Base-by-base conservation (phyloP, 2,329 filamentous ascomycete genomes). In the Aureobasidium sp. region DNA sequence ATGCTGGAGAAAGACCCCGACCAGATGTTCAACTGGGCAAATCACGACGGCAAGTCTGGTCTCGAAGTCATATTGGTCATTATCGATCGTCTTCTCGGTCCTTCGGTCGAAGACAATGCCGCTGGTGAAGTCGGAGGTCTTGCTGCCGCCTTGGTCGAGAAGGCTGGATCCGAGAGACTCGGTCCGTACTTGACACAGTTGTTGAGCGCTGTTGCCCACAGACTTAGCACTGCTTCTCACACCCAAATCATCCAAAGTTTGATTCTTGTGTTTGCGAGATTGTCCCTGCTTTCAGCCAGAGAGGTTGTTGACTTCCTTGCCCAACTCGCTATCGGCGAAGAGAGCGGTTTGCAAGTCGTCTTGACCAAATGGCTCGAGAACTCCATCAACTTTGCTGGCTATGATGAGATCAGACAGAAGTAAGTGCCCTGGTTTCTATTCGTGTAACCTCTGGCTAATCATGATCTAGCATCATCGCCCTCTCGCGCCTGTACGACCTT, bases 371-470 rank as follows among this genome's bases (percentile, higher is more conserved):
- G 94, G 94, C 80, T 99, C 0, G 94, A 97, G 77, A 96, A 97
- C 75, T 96, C 91, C 4, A 84, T 96, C 74, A 96, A 89, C 74
- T 99, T 99, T 76, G 91, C 91, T n/a, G 94, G 94, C 14, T 99
- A 97, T 69, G 92, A 97, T 69, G 93, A 97, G 74, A 97, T 97
- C 68, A 85, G 92, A 68, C 91, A 97, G 75, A 99, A 97, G 89
- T 92, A 79, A 75, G 86, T 79, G n/a, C 1, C 34, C 3, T 25
- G 17, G 31, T 6, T 17, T 17, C 14, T 20, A 11, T 48, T 39
- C 22, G 49, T 34, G 64, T 67, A 1, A 56, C 68, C 62, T 20
- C 17, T 22, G 8, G 48, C 64, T 66, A 42, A 65, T 39, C 9
- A 22, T 29, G 11, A 1, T n/a, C 47, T 68, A 93, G 89, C 71